Base-by-base conservation (phyloP, 345 rosid genomes). In the Zanthoxylum bungeanum region DNA sequence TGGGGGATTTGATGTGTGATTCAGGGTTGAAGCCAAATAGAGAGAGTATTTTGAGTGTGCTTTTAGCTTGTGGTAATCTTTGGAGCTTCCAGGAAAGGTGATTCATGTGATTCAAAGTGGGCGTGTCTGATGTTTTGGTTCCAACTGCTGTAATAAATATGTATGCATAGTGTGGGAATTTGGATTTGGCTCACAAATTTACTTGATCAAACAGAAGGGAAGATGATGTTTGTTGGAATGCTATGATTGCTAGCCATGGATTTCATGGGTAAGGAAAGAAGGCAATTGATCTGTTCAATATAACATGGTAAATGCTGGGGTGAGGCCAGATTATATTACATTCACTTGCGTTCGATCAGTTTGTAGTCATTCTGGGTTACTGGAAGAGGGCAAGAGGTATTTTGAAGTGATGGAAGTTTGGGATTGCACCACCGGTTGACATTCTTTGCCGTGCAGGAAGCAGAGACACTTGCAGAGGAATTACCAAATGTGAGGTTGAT, bases 61-160 rank as follows among this genome's bases (percentile, higher is more conserved):
- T 64, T 14, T 27, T 64, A 27, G 68, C 53, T 7, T 64, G 53
- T 64, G 36, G 68, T 17, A 64, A 64, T 17, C 53, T 64, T n/a
- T 7, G 68, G 68, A 27, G 68, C 68, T 42, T 16, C 9, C 24
- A 64, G 68, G 51, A 64, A 64, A 19, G 68, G 68, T 16, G 68
- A 64, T 64, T 47, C 68, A 64, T 8, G 68, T 64, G 68, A 64
- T 64, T 42, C 68, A 42, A 46, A 64, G 37, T 25, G 68, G 68
- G 22, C 17, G 17, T 16, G 33, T 64, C 52, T 64, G 53, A 64
- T 64, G 37, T 64, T 14, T 46, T 44, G 68, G 39, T 64, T 44
- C 25, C 68, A 27, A 64, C 68, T 44, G 53, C 68, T 64, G 37
- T 64, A 8, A 44, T 46, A 53, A 37, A 46, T 44, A 64, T 44